A percentile compares a stretch with the other conserved stretches of the same genome.
Conservation (phyloP, 139 green algal genomes). For the Chlamydomonas sp. region DNA sequence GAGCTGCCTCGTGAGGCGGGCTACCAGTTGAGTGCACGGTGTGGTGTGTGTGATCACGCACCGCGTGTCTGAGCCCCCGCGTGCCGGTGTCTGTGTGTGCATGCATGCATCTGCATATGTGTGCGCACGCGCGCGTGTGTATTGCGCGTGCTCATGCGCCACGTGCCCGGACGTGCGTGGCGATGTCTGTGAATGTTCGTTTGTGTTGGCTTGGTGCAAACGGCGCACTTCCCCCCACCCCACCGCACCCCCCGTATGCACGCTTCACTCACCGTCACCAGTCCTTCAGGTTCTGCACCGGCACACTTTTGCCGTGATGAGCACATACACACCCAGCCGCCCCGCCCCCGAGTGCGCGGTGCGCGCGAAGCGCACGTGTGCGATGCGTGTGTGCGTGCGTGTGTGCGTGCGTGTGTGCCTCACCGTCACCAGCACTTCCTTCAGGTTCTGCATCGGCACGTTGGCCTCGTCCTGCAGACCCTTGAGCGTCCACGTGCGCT, state of each 20-base stretch:
- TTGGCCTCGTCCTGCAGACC: constrained; percentile 50
- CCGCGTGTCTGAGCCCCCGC: neutral
- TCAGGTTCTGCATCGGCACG: constrained; percentile 46
- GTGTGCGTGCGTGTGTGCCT: constrained; percentile 11
- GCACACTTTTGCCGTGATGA: neutral
- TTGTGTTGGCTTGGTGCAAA: no score
- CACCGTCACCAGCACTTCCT: constrained; percentile 35
- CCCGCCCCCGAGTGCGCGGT: neutral
- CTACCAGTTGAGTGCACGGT: neutral
- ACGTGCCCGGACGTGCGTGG: no score
- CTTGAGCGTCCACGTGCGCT: constrained; percentile 43
- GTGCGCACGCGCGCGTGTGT: no score
- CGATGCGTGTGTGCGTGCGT: no score
- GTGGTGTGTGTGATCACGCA: neutral
- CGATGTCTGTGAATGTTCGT: no score
- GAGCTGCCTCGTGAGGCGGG: neutral
- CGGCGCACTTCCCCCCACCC: no score
- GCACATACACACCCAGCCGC: neutral
- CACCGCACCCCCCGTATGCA: neutral
- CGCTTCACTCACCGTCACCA: neutral
- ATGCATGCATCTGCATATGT: neutral
- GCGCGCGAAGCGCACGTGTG: neutral
- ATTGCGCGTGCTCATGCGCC: no score
- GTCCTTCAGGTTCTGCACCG: neutral
- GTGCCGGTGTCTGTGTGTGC: neutral